These are phyloP conservation scores for Claviceps capensis DNA, from an alignment of 2,329 filamentous ascomycete genomes.

Conservation along the genomic window DNA sequence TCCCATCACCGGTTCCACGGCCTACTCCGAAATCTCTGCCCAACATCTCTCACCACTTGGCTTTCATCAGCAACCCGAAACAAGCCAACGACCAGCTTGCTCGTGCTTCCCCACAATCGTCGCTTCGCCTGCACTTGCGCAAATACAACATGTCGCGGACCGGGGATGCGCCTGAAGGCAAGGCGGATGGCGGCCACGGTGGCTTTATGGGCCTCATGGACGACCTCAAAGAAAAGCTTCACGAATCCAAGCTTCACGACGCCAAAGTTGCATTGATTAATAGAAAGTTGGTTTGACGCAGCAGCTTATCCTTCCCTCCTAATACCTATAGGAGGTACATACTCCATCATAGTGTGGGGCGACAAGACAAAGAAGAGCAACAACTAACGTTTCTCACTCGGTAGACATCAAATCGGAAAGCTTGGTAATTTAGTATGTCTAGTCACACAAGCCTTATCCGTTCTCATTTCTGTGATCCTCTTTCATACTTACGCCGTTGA, in stretches of 20 bases:
- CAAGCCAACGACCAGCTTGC: background rate
- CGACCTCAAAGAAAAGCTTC: slow-evolving; percentile 42
- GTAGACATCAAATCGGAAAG: slow-evolving; percentile 43
- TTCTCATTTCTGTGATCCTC: background rate
- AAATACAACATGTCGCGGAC: slow-evolving; percentile 1
- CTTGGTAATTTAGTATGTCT: slow-evolving; percentile 42
- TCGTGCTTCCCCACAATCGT: background rate
- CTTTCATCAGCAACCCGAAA: background rate
- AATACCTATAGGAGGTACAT: too few species aligned
- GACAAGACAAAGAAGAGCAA: background rate
- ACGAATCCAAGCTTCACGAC: slow-evolving; percentile 39
- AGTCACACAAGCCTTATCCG: background rate
- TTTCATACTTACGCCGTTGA: background rate
- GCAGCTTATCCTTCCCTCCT: background rate
- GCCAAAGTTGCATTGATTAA: slow-evolving; percentile 43
- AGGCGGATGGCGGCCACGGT: slow-evolving; percentile 6
- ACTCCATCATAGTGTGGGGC: background rate
- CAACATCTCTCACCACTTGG: background rate
- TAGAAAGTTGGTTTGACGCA: slow-evolving; percentile 34
- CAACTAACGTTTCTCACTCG: background rate
- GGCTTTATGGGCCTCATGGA: slow-evolving; percentile 24
- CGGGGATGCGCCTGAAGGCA: background rate
- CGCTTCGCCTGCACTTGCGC: background rate
- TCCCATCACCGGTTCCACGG: too few species aligned
- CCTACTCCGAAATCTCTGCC: too few species aligned